Percentiles rank a stretch among this genome's conserved stretches.
Conservation (phyloP, 139 green algal genomes). For the Chlamydomonas schloesseri region DNA sequence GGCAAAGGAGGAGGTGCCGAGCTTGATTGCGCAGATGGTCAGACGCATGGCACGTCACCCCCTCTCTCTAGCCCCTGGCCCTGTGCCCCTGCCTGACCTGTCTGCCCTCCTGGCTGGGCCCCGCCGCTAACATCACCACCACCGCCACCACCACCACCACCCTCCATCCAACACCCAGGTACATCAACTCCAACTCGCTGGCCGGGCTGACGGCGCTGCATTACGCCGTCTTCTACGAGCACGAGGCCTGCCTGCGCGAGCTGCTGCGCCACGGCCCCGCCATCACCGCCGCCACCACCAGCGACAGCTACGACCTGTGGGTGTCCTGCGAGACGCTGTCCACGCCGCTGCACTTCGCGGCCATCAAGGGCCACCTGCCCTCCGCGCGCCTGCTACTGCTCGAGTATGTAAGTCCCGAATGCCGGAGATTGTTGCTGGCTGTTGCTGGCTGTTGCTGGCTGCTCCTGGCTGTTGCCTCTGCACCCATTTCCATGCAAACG, state of each 20-base stretch:
- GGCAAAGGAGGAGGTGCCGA: no score
- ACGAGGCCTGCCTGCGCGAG: not conserved
- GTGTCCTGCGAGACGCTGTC: not conserved
- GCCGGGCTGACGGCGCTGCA: constrained; percentile 22
- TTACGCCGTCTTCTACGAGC: constrained; percentile 16
- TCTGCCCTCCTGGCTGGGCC: no score
- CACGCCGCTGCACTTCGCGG: constrained; percentile 35
- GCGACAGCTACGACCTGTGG: constrained; percentile 10
- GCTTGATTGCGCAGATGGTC: no score
- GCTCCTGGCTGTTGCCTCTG: no score
- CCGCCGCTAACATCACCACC: no score
- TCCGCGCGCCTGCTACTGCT: not conserved
- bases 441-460: no score
- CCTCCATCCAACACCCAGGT: not conserved
- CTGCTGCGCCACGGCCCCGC: constrained; percentile 8
- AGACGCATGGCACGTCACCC: no score
- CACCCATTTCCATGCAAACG: not conserved
- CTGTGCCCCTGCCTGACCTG: no score
- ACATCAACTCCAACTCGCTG: constrained; percentile 5
- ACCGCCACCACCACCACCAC: not conserved
- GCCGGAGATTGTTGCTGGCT: no score
- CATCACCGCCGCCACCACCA: constrained; percentile 27
- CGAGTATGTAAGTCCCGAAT: constrained; percentile 6
- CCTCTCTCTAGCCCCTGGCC: no score
- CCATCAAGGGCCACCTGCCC: not conserved